Evolutionary conservation across 202 grass and related monocot genomes (phyloP).

Genomic region (Zizania palustris): DNA sequence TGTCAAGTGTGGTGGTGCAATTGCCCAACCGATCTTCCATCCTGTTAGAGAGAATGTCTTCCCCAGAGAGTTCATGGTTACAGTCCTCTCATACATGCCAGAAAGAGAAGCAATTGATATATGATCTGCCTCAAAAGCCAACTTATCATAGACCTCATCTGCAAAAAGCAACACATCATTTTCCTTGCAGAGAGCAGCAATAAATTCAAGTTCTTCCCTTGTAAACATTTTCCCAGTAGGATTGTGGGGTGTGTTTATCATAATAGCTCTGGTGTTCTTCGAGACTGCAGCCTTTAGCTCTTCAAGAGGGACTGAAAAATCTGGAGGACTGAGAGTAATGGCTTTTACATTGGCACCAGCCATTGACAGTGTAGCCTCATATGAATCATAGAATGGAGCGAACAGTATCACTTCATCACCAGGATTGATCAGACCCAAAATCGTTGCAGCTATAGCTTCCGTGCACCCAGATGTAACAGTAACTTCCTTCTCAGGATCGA

Average conservation of each 20-base stretch:
- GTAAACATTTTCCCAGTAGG: slow-evolving; percentile 99
- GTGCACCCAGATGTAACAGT: slow-evolving; percentile 98
- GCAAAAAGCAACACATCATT: slow-evolving; percentile 90
- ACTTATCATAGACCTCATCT: slow-evolving; percentile 96
- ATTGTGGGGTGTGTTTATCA: slow-evolving; percentile 99
- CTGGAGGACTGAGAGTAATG: slow-evolving; percentile 72
- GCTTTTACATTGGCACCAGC: slow-evolving; percentile 83
- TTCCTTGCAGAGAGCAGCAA: slow-evolving; percentile 80
- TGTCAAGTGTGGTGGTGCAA: slow-evolving; percentile 80
- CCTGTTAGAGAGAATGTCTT: slow-evolving; percentile 99
- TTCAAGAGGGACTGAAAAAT: slow-evolving; percentile 80
- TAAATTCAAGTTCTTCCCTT: slow-evolving; percentile 74
- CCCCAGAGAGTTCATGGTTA: slow-evolving; percentile 94
- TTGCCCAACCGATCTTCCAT: slow-evolving; percentile 99
- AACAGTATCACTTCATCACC: slow-evolving; percentile 95
- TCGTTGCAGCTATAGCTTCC: slow-evolving; percentile 94
- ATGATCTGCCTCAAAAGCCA: slow-evolving; percentile 84
- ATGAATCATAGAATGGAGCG: slow-evolving; percentile 95
- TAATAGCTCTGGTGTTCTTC: slow-evolving; percentile 77
- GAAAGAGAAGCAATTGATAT: slow-evolving; percentile 89
- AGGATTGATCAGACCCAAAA: slow-evolving; percentile 89
- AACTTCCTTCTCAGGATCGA: slow-evolving; percentile 86
- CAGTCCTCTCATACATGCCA: slow-evolving; percentile 91
- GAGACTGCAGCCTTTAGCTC: slow-evolving; percentile 75
- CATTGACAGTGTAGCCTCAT: slow-evolving; percentile 86